These are phyloP conservation scores for Leucaena leucocephala DNA, from an alignment of 306 rosid genomes.

Conservation along the genomic window DNA sequence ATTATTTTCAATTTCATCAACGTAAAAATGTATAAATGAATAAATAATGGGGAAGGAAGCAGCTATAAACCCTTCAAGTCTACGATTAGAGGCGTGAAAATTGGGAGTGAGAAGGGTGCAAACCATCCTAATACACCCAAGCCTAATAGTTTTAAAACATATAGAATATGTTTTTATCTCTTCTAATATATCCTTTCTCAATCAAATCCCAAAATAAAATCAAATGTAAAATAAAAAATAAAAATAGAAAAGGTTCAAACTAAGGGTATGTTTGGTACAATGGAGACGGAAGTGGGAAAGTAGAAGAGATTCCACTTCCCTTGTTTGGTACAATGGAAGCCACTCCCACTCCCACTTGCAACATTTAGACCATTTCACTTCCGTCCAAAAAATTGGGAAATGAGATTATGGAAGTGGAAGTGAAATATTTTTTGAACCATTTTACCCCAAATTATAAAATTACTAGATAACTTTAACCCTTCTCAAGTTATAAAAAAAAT, in stretches of 20 bases:
- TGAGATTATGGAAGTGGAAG: no score
- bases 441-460: no score
- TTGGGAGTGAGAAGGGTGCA: background rate
- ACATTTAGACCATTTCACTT: no score
- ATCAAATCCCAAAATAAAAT: background rate
- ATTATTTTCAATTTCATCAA: background rate
- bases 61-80: background rate
- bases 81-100: background rate
- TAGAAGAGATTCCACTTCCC: no score
- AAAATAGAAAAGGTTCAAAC: background rate
- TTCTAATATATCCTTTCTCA: slow-evolving; percentile 1
- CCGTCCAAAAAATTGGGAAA: no score
- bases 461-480: no score
- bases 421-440: no score
- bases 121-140: background rate
- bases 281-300: no score
- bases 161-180: background rate
- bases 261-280: no score
- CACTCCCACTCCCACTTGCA: no score
- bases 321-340: no score
- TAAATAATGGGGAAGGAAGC: background rate
- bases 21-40: background rate
- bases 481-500: no score
- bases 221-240: background rate
- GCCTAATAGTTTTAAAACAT: background rate